A percentile compares a stretch with the other conserved stretches of the same genome.
Conservation (phyloP, 192 early-diverging fungal species). For the Chytriomyces confervae region DNA sequence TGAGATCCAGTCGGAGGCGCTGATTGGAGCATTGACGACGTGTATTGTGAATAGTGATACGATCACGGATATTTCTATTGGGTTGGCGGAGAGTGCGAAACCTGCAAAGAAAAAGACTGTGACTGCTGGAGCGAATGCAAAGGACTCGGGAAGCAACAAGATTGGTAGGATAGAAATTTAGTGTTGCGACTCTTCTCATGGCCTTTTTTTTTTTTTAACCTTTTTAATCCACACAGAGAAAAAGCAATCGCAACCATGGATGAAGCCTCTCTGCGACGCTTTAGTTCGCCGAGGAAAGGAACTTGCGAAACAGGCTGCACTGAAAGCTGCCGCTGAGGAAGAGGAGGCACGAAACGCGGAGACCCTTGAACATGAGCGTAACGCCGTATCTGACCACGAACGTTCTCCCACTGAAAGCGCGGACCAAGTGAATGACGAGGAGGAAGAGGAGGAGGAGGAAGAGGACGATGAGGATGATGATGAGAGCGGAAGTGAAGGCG, state of each 20-base stretch:
- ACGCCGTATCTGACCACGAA: neutral
- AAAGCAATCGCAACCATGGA: conserved; percentile 13
- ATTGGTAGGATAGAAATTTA: neutral
- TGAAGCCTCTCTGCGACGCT: conserved; percentile 18
- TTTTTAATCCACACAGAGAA: neutral
- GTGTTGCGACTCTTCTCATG: too few species aligned
- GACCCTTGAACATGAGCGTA: neutral
- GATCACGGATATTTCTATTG: neutral
- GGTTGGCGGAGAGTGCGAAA: neutral
- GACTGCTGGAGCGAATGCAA: neutral
- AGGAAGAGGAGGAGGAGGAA: too few species aligned
- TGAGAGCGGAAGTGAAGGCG: neutral
- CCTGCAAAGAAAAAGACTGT: neutral
- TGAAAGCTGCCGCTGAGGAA: too few species aligned
- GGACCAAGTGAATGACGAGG: neutral
- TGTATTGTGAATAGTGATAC: neutral
- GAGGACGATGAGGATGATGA: neutral
- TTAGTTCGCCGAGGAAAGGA: conserved; percentile 5
- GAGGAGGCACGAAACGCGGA: too few species aligned
- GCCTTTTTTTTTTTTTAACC: too few species aligned
- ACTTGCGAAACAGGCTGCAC: neutral
- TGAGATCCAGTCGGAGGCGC: neutral
- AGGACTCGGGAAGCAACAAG: neutral
- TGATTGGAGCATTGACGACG: neutral
- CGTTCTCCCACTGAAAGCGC: neutral